These are phyloP conservation scores for Casuarina equisetifolia DNA, from an alignment of 306 rosid species.

Conservation along the genomic window DNA sequence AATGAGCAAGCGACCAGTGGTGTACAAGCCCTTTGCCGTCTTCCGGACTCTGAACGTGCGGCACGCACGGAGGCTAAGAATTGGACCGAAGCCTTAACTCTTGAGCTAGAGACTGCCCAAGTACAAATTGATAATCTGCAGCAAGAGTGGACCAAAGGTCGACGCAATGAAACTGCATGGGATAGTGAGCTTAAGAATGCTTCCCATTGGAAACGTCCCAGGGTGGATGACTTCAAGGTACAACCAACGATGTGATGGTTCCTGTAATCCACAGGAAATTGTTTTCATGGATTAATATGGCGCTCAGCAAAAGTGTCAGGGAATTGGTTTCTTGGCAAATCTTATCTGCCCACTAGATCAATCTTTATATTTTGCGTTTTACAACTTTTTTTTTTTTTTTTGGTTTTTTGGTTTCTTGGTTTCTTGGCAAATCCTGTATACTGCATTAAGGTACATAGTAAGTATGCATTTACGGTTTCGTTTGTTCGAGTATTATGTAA, in stretches of 20 bases:
- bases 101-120: constrained; percentile 87
- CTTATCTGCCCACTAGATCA: not conserved
- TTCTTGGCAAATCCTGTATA: no score
- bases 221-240: constrained; percentile 58
- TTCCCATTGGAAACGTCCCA: constrained; percentile 78
- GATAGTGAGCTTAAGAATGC: constrained; percentile 72
- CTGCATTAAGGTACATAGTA: no score
- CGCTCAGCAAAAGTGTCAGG: constrained; percentile 5
- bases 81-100: constrained; percentile 88
- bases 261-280: constrained; percentile 20
- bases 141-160: constrained; percentile 80
- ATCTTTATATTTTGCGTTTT: no score
- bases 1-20: constrained; percentile 69
- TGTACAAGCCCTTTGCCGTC: constrained; percentile 75
- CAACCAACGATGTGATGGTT: not conserved
- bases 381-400: no score
- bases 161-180: constrained; percentile 74
- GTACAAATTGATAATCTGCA: constrained; percentile 84
- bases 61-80: constrained; percentile 88
- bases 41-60: constrained; percentile 83
- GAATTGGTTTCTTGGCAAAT: constrained; percentile 17
- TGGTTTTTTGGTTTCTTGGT: no score
- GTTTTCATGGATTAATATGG: constrained; percentile 22
- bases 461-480: no score
- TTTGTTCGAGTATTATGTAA: no score